Percentiles rank a stretch among this genome's conserved stretches.
Conservation (phyloP, 108 stramenopile species). For the Nitzschia sp. region DNA sequence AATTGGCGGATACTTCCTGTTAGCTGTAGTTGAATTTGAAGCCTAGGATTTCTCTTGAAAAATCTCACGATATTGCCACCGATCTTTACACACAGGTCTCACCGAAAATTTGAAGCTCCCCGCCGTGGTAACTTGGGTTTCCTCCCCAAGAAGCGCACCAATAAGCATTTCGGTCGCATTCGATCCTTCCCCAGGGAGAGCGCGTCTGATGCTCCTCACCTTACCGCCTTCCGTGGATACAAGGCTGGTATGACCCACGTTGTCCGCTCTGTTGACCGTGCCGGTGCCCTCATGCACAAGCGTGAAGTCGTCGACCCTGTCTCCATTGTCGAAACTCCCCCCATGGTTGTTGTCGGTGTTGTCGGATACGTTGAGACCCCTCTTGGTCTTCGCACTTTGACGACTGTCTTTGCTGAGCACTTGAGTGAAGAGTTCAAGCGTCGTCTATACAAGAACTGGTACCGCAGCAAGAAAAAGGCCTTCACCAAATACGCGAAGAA, state of each 20-base stretch:
- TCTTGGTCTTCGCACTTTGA: slow-evolving; percentile 95
- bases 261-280: slow-evolving; percentile 97
- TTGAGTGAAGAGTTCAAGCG: slow-evolving; percentile 99
- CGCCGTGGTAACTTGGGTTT: slow-evolving; percentile 94
- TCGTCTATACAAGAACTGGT: slow-evolving; percentile 99
- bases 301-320: slow-evolving; percentile 99
- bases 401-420: slow-evolving; percentile 99
- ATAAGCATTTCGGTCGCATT: slow-evolving; percentile 97
- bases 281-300: slow-evolving; percentile 99
- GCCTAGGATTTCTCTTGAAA: too few species aligned
- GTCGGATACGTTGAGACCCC: slow-evolving; percentile 99
- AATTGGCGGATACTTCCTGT: neutral
- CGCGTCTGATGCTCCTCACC: slow-evolving; percentile 85
- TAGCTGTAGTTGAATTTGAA: too few species aligned
- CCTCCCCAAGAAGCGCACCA: slow-evolving; percentile 99
- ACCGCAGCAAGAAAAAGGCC: slow-evolving; percentile 99
- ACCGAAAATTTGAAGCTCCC: slow-evolving; percentile 99
- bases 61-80: neutral
- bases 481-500: slow-evolving; percentile 99
- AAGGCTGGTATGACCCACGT: slow-evolving; percentile 99
- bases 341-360: slow-evolving; percentile 99
- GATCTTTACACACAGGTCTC: slow-evolving; percentile 71
- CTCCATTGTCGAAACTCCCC: slow-evolving; percentile 97
- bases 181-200: slow-evolving; percentile 97
- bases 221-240: slow-evolving; percentile 99